phyloP scores from a whole-genome alignment of 345 rosid species.

The Orychophragmus violaceus region DNA sequence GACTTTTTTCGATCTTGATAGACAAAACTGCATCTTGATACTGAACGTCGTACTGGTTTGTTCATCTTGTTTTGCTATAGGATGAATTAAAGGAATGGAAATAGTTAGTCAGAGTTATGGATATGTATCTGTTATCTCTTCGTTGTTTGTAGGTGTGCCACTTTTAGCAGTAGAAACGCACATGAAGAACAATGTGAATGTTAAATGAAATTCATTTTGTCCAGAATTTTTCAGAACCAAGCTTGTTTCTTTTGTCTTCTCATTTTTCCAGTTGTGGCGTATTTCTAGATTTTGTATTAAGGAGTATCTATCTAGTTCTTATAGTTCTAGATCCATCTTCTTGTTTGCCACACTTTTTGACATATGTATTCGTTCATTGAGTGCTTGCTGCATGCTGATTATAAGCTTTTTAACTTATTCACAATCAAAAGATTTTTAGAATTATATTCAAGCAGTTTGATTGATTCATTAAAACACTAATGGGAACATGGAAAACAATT shows the following conservation, averaged over 20 bases:
- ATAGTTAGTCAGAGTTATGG: neutral
- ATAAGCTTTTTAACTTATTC: neutral
- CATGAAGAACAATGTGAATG: neutral
- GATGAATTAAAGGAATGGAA: neutral
- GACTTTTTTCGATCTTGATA: neutral
- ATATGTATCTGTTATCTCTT: neutral
- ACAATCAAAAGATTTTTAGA: neutral
- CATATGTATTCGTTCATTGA: neutral
- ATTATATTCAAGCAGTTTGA: neutral
- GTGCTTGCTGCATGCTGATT: neutral
- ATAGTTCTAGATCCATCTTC: neutral
- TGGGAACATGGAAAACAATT: neutral
- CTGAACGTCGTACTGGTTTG: neutral
- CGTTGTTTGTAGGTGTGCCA: neutral
- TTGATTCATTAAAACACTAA: neutral
- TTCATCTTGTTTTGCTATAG: slow-evolving; percentile 1
- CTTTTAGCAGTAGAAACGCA: neutral
- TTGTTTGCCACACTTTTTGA: neutral
- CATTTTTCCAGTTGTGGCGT: neutral
- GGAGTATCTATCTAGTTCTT: neutral
- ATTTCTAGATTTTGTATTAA: neutral
- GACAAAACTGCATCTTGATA: neutral
- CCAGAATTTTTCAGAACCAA: neutral
- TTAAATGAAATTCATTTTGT: neutral
- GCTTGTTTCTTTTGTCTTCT: neutral